Evolutionary conservation across 2,329 filamentous ascomycete genomes (phyloP).

Genomic region (Hypoxylon sp.): DNA sequence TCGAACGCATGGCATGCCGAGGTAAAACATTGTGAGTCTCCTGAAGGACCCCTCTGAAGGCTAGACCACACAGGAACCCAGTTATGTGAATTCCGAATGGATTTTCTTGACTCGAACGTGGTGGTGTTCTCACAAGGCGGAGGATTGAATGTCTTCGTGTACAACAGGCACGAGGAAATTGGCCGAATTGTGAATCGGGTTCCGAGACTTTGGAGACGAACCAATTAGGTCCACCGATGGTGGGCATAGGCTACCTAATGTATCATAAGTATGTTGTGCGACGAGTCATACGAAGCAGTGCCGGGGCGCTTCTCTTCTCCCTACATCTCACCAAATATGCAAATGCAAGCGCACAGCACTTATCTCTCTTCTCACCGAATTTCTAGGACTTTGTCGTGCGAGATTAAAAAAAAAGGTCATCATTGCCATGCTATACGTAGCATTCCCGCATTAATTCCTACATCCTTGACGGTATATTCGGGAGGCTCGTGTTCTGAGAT

Average conservation of each 20-base stretch:
- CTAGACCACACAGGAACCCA: slow-evolving; percentile 2
- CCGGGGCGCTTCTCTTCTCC: slow-evolving; percentile 23
- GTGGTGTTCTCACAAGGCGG: slow-evolving; percentile 11
- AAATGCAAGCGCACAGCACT: slow-evolving; percentile 10
- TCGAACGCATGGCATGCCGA: slow-evolving; percentile 1
- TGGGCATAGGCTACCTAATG: slow-evolving; percentile 17
- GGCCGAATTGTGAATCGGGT: slow-evolving; percentile 29
- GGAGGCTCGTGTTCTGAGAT: slow-evolving; percentile 36
- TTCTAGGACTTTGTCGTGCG: slow-evolving; percentile 14
- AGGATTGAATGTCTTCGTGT: slow-evolving; percentile 28
- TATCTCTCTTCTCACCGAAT: slow-evolving; percentile 32
- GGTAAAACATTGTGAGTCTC: not conserved
- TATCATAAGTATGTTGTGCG: slow-evolving; percentile 37
- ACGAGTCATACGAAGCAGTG: slow-evolving; percentile 21
- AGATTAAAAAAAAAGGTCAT: slow-evolving; percentile 7
- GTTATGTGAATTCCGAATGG: slow-evolving; percentile 15
- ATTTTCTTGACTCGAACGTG: slow-evolving; percentile 2
- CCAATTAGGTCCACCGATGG: slow-evolving; percentile 30
- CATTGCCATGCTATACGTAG: slow-evolving; percentile 20
- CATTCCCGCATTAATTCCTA: slow-evolving; percentile 22
- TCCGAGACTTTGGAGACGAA: slow-evolving; percentile 38
- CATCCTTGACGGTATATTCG: slow-evolving; percentile 31
- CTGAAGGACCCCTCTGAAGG: not conserved
- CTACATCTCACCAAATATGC: slow-evolving; percentile 27
- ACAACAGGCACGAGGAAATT: slow-evolving; percentile 35